A percentile compares a stretch with the other conserved stretches of the same genome.
Conservation (phyloP, 208 protist genomes). For the Angomonas ambiguus region DNA sequence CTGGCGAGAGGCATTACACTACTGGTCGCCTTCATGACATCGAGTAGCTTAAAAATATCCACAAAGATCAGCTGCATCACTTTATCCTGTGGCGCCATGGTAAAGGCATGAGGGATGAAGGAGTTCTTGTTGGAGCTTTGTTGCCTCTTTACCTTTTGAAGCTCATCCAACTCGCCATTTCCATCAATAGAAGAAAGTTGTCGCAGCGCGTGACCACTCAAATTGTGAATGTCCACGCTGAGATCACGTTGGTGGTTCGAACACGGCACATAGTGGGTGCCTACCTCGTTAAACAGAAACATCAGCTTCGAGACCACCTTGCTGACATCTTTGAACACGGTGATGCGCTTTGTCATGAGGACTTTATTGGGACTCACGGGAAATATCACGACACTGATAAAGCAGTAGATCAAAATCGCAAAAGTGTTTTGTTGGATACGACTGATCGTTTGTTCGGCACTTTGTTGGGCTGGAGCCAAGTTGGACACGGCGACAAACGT, state of each 20-base stretch:
- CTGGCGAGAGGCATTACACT: constrained; percentile 58
- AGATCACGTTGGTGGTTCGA: neutral
- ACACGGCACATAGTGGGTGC: constrained; percentile 22
- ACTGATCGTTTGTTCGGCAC: constrained; percentile 43
- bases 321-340: constrained; percentile 35
- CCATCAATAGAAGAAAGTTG: neutral
- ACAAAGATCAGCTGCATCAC: constrained; percentile 34
- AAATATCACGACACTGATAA: constrained; percentile 57
- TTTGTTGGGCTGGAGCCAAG: constrained; percentile 26
- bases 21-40: constrained; percentile 39
- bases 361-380: constrained; percentile 60
- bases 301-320: constrained; percentile 37
- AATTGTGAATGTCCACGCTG: constrained; percentile 9
- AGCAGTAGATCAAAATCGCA: constrained; percentile 76
- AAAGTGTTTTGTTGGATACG: constrained; percentile 86
- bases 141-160: neutral
- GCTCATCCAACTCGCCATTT: neutral
- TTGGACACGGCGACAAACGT: constrained; percentile 66
- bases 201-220: neutral
- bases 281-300: constrained; percentile 44
- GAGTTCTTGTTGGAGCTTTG: neutral
- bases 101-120: constrained; percentile 36
- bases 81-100: constrained; percentile 44
- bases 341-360: constrained; percentile 50
- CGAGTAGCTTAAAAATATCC: constrained; percentile 36